Conservation (phyloP, 2,329 filamentous ascomycete genomes). For the Zymoseptoria crescenta region DNA sequence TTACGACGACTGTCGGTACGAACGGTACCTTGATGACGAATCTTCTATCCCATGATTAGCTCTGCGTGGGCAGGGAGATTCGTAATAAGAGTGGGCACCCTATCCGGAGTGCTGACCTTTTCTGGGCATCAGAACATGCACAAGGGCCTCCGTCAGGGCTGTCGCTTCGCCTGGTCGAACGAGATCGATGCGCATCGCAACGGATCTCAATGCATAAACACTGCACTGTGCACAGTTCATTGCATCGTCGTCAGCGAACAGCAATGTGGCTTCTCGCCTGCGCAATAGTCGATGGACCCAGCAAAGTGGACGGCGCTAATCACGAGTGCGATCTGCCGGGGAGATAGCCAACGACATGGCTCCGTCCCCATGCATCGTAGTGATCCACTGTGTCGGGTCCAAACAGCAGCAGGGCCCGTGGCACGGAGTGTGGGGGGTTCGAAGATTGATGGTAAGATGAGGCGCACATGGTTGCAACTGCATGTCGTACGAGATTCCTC, state of each 20-base stretch:
- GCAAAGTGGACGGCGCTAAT: conserved; percentile 6
- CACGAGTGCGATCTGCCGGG: conserved; percentile 15
- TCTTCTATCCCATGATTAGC: neutral
- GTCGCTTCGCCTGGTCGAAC: too few relatives aligned
- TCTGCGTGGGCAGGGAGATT: too few relatives aligned
- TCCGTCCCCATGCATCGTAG: neutral
- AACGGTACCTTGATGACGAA: neutral
- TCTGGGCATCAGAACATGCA: too few relatives aligned
- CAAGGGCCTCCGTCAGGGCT: too few relatives aligned
- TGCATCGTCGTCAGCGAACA: neutral
- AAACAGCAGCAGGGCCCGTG: neutral
- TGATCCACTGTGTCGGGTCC: neutral
- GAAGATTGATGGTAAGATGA: neutral
- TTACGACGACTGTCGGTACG: neutral
- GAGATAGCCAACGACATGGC: neutral
- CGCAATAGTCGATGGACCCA: conserved; percentile 1
- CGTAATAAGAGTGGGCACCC: too few relatives aligned
- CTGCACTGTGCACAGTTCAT: neutral
- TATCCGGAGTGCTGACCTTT: too few relatives aligned
- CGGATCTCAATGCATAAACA: neutral
- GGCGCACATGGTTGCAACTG: neutral
- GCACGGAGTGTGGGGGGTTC: too few relatives aligned
- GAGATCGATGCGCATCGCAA: too few relatives aligned
- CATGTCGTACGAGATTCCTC: neutral
- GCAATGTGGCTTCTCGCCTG: neutral